Conservation (phyloP, 2,329 filamentous ascomycete species). For the Alternaria incomplexa region DNA sequence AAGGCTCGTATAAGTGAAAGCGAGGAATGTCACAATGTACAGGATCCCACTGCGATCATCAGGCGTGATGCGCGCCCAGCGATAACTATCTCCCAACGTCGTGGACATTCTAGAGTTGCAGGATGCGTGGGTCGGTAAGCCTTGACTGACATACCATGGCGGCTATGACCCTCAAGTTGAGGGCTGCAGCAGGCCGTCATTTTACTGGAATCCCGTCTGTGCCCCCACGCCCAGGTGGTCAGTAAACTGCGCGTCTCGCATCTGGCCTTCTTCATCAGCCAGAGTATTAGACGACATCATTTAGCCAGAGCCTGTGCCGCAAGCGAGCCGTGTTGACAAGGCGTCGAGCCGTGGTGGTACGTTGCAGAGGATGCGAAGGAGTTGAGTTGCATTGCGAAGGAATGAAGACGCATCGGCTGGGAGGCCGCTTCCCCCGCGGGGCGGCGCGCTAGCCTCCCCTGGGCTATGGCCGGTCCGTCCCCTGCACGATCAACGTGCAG, state of each 20-base stretch:
- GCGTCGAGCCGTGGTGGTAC: background rate
- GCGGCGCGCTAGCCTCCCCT: background rate
- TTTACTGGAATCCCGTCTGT: too few species aligned
- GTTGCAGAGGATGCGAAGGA: background rate
- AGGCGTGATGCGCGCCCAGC: slow-evolving; percentile 29
- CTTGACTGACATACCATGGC: too few species aligned
- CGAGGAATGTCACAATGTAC: slow-evolving; percentile 33
- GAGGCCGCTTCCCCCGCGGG: background rate
- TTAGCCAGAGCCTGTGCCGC: too few species aligned
- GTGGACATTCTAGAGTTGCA: background rate
- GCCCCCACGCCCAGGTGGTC: too few species aligned
- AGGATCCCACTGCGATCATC: slow-evolving; percentile 33
- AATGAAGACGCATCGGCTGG: background rate
- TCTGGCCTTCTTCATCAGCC: too few species aligned
- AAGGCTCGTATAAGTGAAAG: slow-evolving; percentile 30
- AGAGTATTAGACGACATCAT: too few species aligned
- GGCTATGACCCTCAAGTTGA: too few species aligned
- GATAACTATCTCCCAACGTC: slow-evolving; percentile 5
- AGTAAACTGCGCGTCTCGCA: too few species aligned
- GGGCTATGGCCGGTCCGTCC: background rate
- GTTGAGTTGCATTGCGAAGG: background rate
- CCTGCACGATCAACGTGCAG: background rate
- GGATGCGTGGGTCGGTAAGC: too few species aligned
- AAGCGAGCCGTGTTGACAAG: too few species aligned
- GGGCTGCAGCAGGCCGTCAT: too few species aligned